A percentile compares a stretch with the other conserved stretches of the same genome.
phyloP scores from a whole-genome alignment of 2,329 filamentous ascomycete species.

The Fusarium mexicanum region DNA sequence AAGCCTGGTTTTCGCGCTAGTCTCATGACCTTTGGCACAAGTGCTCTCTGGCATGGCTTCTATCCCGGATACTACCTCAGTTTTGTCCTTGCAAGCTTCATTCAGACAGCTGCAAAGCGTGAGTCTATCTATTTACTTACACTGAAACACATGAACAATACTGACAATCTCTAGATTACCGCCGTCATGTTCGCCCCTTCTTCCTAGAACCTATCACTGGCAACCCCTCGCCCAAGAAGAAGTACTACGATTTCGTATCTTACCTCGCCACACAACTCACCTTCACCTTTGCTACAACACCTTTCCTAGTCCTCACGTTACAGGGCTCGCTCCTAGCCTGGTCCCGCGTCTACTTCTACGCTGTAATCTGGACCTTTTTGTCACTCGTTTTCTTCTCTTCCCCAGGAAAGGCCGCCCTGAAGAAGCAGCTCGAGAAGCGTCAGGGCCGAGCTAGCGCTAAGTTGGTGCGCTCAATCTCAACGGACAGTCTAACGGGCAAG shows the following conservation, averaged over 20 bases:
- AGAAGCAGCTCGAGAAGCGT: constrained; percentile 67
- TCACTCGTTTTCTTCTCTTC: constrained; percentile 82
- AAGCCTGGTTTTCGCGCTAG: constrained; percentile 97
- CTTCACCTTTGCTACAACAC: constrained; percentile 83
- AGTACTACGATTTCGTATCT: constrained; percentile 84
- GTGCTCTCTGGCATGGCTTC: constrained; percentile 98
- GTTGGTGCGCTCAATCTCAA: constrained; percentile 62
- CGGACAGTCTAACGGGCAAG: constrained; percentile 64
- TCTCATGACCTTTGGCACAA: constrained; percentile 92
- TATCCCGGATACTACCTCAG: constrained; percentile 95
- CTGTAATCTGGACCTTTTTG: constrained; percentile 70
- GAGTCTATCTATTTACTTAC: constrained; percentile 50
- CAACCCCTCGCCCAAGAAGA: constrained; percentile 75
- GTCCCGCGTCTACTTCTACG: constrained; percentile 90
- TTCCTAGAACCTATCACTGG: constrained; percentile 84
- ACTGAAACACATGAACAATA: not conserved
- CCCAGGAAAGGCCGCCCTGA: constrained; percentile 72
- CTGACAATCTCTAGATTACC: constrained; percentile 71
- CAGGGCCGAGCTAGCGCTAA: constrained; percentile 57
- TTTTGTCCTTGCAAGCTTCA: constrained; percentile 88
- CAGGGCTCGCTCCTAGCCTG: constrained; percentile 77
- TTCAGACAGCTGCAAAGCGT: constrained; percentile 96
- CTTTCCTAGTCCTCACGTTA: constrained; percentile 85
- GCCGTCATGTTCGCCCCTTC: constrained; percentile 89
- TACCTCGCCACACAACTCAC: constrained; percentile 81